Base-by-base conservation (phyloP, 1,284 basidiomycete species). In the Trichosporon asahii region DNA sequence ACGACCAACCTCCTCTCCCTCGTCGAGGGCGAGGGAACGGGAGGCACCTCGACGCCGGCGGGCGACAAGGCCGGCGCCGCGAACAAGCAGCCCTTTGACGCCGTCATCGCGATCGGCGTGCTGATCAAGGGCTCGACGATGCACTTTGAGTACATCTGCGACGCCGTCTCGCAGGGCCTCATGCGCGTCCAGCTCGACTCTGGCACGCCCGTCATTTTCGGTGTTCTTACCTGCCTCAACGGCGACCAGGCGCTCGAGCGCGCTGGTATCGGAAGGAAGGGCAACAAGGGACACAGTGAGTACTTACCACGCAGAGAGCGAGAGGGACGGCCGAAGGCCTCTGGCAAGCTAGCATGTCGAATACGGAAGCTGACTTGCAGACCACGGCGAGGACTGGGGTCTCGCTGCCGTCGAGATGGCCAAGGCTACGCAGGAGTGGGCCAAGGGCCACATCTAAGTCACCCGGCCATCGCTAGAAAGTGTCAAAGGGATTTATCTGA, bases 91-190 rank as follows among this genome's bases (percentile, higher is more conserved):
- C 1, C 80, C 76, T 95, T 98, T 76, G 92, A 96, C 84, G 97
- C 95, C 12, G 90, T 98, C 74, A 96, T 99, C 79, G 93, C 95
- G 49, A 94, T 99, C 78, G 96, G 96, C 11, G 94, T 95, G 61
- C 90, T 99, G 80, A 98, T 99, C 88, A 99, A 99, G 84, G 96
- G 95, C 69, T 88, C 89, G 3, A 97, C 95, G 15, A 96, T 96
- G 93, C 95, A 98, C 85, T 98, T 97, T 82, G 95, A 98, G 84
- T 99, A 99, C 86, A 99, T 99, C 83, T 93, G 89, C 80, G 95
- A 98, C 76, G 88, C 90, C 69, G 93, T 97, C 71, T 90, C 93
- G 60, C 91, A 96, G 77, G 95, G 91, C 46, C 86, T 99, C 76
- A 99, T 98, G 96, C 89, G 89, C 74, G 88, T 98, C 29, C 94